These are phyloP conservation scores for Gleditsia sinensis DNA, from an alignment of 306 rosid species.

Conservation along the genomic window DNA sequence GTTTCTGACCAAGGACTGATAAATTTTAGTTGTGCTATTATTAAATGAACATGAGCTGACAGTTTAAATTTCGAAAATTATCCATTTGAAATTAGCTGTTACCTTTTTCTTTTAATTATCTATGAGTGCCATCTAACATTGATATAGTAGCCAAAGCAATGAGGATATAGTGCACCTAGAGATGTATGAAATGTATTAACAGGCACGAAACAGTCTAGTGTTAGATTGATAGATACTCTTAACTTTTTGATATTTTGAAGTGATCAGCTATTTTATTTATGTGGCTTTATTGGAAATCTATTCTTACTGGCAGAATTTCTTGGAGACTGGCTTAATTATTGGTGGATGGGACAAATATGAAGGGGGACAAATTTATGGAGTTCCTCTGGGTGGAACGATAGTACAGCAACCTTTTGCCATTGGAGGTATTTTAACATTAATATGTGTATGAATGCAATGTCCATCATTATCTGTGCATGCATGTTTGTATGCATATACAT, in stretches of 20 bases:
- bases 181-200: not conserved
- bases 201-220: not conserved
- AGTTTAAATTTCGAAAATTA: not conserved
- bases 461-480: not conserved
- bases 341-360: slow-evolving; percentile 99
- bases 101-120: not conserved
- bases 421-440: slow-evolving; percentile 64
- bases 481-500: not conserved
- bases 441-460: not conserved
- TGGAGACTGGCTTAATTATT: slow-evolving; percentile 87
- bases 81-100: not conserved
- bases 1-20: not conserved
- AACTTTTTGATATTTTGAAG: not conserved
- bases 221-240: slow-evolving; percentile 7
- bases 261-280: not conserved
- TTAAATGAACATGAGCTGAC: not conserved
- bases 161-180: not conserved
- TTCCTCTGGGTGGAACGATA: slow-evolving; percentile 93
- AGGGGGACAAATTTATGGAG: slow-evolving; percentile 88
- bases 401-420: slow-evolving; percentile 88
- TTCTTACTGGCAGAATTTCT: slow-evolving; percentile 63
- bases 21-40: not conserved
- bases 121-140: not conserved
- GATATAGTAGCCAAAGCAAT: not conserved
- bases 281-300: slow-evolving; percentile 29